These are phyloP conservation scores for Pseudocercospora vitis DNA, from an alignment of 2,329 filamentous ascomycete species.

Conservation along the genomic window DNA sequence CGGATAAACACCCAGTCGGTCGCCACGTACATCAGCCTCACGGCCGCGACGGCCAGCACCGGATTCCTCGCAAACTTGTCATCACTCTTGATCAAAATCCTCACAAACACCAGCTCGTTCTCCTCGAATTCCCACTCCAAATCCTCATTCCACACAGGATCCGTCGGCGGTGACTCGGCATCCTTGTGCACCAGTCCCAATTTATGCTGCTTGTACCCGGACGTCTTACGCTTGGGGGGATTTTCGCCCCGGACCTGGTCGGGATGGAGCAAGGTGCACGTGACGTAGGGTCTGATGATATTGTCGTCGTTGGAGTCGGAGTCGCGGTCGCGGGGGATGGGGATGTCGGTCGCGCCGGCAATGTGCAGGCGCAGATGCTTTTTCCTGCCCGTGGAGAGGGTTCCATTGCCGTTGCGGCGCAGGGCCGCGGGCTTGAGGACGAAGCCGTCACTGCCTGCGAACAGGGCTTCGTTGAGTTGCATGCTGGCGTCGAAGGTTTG, in stretches of 20 bases:
- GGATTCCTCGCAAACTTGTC: conserved; percentile 63
- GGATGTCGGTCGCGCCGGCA: conserved; percentile 63
- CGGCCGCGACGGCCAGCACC: conserved; percentile 60
- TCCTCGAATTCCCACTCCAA: conserved; percentile 69
- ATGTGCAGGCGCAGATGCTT: conserved; percentile 59
- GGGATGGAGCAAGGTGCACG: conserved; percentile 63
- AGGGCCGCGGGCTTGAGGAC: conserved; percentile 64
- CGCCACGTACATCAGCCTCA: conserved; percentile 59
- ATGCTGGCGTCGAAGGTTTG: conserved; percentile 66
- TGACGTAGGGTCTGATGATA: conserved; percentile 64
- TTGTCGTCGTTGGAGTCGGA: conserved; percentile 50
- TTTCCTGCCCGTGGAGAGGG: conserved; percentile 48
- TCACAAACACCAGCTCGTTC: conserved; percentile 64
- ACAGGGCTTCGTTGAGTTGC: conserved; percentile 68
- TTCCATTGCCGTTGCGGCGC: conserved; percentile 56
- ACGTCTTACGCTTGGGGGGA: conserved; percentile 63
- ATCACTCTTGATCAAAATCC: conserved; percentile 67
- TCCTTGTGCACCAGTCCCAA: conserved; percentile 58
- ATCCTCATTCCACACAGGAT: conserved; percentile 66
- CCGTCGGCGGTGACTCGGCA: conserved; percentile 60
- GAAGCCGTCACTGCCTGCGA: conserved; percentile 64
- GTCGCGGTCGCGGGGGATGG: conserved; percentile 53
- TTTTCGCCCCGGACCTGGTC: conserved; percentile 49
- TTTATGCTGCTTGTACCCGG: conserved; percentile 60
- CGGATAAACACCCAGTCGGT: conserved; percentile 64